These are phyloP conservation scores for Trifolium subterraneum DNA, from an alignment of 306 rosid species.

Conservation along the genomic window DNA sequence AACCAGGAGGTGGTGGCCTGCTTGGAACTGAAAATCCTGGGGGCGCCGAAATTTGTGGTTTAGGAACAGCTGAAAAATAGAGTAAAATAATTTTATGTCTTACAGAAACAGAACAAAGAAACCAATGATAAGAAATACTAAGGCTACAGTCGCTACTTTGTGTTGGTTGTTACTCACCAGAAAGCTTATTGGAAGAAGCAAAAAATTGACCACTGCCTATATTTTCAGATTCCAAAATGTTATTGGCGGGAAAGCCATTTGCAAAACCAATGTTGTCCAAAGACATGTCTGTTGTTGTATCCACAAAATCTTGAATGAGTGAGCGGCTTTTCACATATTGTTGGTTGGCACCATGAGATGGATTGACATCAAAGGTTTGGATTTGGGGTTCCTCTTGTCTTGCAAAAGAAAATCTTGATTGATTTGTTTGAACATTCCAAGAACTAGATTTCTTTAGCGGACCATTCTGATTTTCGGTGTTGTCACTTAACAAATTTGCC, in stretches of 20 bases:
- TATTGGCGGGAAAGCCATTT: conserved; percentile 58
- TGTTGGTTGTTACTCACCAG: conserved; percentile 60
- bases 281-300: conserved; percentile 58
- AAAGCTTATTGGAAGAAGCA: conserved; percentile 58
- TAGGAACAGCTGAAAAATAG: conserved; percentile 58
- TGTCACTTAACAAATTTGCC: conserved; percentile 66
- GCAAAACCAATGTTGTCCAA: conserved; percentile 55
- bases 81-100: conserved; percentile 31
- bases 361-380: conserved; percentile 56
- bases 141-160: neutral
- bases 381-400: conserved; percentile 73
- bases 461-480: conserved; percentile 54
- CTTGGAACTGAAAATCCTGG: conserved; percentile 87
- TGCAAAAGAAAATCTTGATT: conserved; percentile 91
- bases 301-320: conserved; percentile 56
- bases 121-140: conserved; percentile 10
- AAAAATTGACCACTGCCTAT: conserved; percentile 44
- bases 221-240: conserved; percentile 61
- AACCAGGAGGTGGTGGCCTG: conserved; percentile 90
- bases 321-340: conserved; percentile 56
- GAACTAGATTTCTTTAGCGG: conserved; percentile 59
- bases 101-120: neutral
- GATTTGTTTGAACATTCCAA: conserved; percentile 74
- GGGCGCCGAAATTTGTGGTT: conserved; percentile 83
- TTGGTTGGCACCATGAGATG: conserved; percentile 52